Percentiles rank a stretch among this genome's conserved stretches.
Conservation (phyloP, 1,139 yeast genomes). For the Zhuliangozyma parablackwelliae region DNA sequence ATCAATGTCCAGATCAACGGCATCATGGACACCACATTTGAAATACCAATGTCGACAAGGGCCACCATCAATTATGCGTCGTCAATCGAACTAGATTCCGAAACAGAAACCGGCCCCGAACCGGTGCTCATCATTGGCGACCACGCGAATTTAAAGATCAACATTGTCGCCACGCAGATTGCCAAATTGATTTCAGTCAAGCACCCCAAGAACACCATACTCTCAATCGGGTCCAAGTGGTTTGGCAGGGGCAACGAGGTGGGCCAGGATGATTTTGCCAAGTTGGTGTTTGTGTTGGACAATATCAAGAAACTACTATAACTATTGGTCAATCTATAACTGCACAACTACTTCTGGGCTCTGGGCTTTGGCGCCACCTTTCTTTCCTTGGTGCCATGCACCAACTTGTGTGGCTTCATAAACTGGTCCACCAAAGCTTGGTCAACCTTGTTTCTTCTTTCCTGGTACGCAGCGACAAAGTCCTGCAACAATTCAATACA, state of each 20-base stretch:
- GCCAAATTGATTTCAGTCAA: constrained; percentile 29
- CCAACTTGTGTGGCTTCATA: constrained; percentile 82
- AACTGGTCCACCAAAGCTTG: constrained; percentile 64
- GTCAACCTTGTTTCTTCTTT: constrained; percentile 61
- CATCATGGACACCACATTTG: constrained; percentile 39
- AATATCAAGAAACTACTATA: constrained; percentile 22
- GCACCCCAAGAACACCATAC: constrained; percentile 30
- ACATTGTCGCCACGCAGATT: constrained; percentile 40
- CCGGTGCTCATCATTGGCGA: constrained; percentile 40
- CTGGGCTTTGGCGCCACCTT: constrained; percentile 62
- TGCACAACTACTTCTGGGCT: constrained; percentile 14
- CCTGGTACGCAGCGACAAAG: constrained; percentile 80
- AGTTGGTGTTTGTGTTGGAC: constrained; percentile 36
- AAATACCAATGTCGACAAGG: constrained; percentile 36
- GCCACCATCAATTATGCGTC: constrained; percentile 21
- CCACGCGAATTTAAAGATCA: constrained; percentile 36
- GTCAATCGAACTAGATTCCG: constrained; percentile 11
- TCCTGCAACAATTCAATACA: constrained; percentile 79
- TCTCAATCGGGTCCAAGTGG: constrained; percentile 42
- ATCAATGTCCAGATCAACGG: constrained; percentile 36
- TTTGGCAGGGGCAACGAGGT: constrained; percentile 38
- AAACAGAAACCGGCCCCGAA: constrained; percentile 21
- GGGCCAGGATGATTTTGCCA: constrained; percentile 34
- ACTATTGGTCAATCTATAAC: background rate
- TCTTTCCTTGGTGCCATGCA: constrained; percentile 69